A percentile compares a stretch with the other conserved stretches of the same genome.
These are phyloP conservation scores for Hypoxylon sp. DNA, from an alignment of 2,329 filamentous ascomycete species.

Conservation along the genomic window DNA sequence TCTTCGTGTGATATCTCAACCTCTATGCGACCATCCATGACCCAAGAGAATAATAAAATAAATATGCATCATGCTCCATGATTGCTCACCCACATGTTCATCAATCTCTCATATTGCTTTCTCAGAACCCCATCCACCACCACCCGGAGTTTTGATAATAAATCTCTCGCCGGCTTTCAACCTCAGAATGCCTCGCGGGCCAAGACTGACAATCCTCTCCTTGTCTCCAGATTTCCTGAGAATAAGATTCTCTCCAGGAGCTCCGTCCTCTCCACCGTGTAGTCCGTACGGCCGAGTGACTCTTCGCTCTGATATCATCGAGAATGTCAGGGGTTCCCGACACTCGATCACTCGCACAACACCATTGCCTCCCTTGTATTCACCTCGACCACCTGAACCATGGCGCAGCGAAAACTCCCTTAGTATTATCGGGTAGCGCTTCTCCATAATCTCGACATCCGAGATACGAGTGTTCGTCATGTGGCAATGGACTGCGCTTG, in stretches of 20 bases:
- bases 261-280: slow-evolving; percentile 76
- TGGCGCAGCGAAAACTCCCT: slow-evolving; percentile 72
- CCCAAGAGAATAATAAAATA: background rate
- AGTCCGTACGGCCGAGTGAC: slow-evolving; percentile 81
- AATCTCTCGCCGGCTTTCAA: slow-evolving; percentile 73
- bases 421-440: slow-evolving; percentile 77
- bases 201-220: slow-evolving; percentile 66
- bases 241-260: slow-evolving; percentile 78
- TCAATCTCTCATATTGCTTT: background rate
- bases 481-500: slow-evolving; percentile 77
- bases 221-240: slow-evolving; percentile 55
- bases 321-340: slow-evolving; percentile 76
- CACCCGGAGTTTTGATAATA: slow-evolving; percentile 73
- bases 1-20: background rate
- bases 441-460: slow-evolving; percentile 78
- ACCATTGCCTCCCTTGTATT: slow-evolving; percentile 76
- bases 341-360: slow-evolving; percentile 81
- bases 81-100: background rate
- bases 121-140: slow-evolving; percentile 64
- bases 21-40: background rate
- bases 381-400: slow-evolving; percentile 71
- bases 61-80: background rate
- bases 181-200: slow-evolving; percentile 71
- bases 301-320: slow-evolving; percentile 78
- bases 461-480: slow-evolving; percentile 84